Percentiles rank a stretch among this genome's conserved stretches.
phyloP scores from a whole-genome alignment of 257 asterid genomes.

The Linaria vulgaris region DNA sequence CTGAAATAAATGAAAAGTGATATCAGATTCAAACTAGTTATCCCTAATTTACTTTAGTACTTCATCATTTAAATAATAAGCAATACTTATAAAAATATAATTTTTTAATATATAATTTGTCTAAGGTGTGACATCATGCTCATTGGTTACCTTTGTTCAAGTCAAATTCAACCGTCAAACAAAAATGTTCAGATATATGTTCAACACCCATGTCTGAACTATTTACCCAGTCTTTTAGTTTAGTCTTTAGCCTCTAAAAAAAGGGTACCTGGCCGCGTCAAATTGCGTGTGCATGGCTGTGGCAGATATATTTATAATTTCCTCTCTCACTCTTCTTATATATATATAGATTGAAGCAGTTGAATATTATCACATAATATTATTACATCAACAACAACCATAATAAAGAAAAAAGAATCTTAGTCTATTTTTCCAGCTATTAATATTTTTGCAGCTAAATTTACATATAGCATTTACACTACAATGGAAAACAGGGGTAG shows the following conservation, averaged over 20 bases:
- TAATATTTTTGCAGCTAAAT: neutral
- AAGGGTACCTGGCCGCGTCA: constrained; percentile 18
- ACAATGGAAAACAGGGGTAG: constrained; percentile 24
- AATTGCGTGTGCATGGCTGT: constrained; percentile 14
- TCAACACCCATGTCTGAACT: constrained; percentile 12
- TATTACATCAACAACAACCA: constrained; percentile 25
- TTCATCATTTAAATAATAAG: neutral
- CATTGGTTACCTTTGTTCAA: neutral
- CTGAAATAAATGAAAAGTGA: neutral
- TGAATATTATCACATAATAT: neutral
- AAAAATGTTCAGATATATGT: constrained; percentile 8
- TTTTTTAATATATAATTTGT: too few relatives aligned
- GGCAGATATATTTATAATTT: constrained; percentile 26
- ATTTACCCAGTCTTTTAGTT: neutral
- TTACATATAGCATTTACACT: too few relatives aligned
- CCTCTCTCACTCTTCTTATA: constrained; percentile 29
- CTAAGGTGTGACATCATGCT: neutral
- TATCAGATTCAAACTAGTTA: too few relatives aligned
- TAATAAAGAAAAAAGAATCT: neutral
- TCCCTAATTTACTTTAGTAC: neutral
- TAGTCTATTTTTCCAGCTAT: neutral
- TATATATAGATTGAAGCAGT: constrained; percentile 19
- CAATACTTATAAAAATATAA: too few relatives aligned
- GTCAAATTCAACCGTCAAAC: constrained; percentile 28
- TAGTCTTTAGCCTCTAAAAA: neutral